These are phyloP conservation scores for Epichloe hybrida DNA, from an alignment of 2,329 filamentous ascomycete species.

Conservation along the genomic window DNA sequence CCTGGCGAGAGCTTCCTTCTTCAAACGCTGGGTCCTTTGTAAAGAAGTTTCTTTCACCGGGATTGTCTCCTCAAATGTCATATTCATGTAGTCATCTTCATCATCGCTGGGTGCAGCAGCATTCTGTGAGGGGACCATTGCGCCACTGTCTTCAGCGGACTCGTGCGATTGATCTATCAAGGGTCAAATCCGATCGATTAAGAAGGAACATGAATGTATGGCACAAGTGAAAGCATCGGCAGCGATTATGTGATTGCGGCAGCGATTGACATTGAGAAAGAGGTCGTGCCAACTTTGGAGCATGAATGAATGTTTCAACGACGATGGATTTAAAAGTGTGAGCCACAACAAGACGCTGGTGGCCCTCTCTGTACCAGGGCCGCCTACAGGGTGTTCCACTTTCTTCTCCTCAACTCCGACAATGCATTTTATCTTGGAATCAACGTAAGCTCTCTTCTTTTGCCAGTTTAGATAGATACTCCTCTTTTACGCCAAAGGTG, in stretches of 20 bases:
- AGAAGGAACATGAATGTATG: neutral
- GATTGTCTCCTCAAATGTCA: conserved; percentile 64
- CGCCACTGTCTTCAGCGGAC: neutral
- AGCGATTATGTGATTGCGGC: neutral
- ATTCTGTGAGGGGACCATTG: conserved; percentile 1
- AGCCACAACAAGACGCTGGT: neutral
- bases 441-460: neutral
- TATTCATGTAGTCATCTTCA: conserved; percentile 95
- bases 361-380: conserved; percentile 4
- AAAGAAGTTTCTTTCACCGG: conserved; percentile 40
- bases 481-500: too few relatives aligned
- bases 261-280: neutral
- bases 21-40: conserved; percentile 38
- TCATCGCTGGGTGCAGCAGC: conserved; percentile 5
- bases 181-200: neutral
- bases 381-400: neutral
- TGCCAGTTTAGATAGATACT: too few relatives aligned
- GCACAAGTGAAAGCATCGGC: too few relatives aligned
- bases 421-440: neutral
- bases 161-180: neutral
- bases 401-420: neutral
- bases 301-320: neutral
- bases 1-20: conserved; percentile 53
- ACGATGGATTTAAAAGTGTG: neutral
- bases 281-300: neutral